Evolutionary conservation across 129 eudicot genomes (phyloP).

Genomic region (Cynara cardunculus): DNA sequence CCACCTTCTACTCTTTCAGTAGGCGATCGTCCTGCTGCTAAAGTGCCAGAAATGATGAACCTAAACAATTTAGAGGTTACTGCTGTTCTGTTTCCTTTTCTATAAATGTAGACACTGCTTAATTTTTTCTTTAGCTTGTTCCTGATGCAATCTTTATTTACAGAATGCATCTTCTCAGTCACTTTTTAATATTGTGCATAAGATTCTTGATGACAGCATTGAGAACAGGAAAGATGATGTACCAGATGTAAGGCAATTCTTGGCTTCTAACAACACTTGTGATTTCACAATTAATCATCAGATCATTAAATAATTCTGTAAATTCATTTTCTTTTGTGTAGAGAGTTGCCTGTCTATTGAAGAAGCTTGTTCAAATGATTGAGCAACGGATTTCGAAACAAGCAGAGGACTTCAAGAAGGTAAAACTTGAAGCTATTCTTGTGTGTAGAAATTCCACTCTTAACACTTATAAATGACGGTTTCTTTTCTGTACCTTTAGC

Average conservation of each 20-base stretch:
- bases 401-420: constrained; percentile 63
- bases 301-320: neutral
- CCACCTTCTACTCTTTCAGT: neutral
- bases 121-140: neutral
- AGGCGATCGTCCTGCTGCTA: constrained; percentile 38
- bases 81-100: neutral
- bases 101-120: neutral
- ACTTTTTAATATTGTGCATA: constrained; percentile 59
- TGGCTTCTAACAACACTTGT: constrained; percentile 2
- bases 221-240: constrained; percentile 78
- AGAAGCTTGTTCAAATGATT: constrained; percentile 67
- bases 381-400: constrained; percentile 69
- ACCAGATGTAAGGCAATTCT: constrained; percentile 54
- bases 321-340: constrained; percentile 13
- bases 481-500: constrained; percentile 45
- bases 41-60: constrained; percentile 59
- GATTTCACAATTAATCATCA: neutral
- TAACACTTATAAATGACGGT: neutral
- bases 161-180: constrained; percentile 79
- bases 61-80: constrained; percentile 66
- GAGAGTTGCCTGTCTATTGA: constrained; percentile 75
- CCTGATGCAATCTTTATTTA: constrained; percentile 25
- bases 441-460: neutral
- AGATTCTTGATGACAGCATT: constrained; percentile 79
- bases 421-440: constrained; percentile 13